Conservation (phyloP, 805 yeast genomes). For the Huiozyma naganishii region DNA sequence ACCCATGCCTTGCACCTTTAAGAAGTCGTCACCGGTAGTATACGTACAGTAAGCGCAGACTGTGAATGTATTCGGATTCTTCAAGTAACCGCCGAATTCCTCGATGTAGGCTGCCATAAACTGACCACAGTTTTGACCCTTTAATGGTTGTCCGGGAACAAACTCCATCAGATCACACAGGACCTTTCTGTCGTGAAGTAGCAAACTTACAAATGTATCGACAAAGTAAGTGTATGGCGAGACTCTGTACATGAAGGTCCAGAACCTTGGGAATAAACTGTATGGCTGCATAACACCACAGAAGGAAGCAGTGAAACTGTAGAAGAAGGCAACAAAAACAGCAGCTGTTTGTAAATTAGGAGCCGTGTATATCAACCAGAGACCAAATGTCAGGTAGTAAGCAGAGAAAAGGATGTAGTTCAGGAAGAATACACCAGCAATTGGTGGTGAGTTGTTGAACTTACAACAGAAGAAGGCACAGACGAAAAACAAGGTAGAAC, state of each 20-base stretch:
- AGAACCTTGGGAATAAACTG: slow-evolving; percentile 54
- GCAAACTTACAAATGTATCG: slow-evolving; percentile 36
- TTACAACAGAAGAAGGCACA: slow-evolving; percentile 42
- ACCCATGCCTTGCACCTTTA: slow-evolving; percentile 29
- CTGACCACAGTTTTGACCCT: slow-evolving; percentile 50
- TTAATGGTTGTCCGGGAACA: slow-evolving; percentile 40
- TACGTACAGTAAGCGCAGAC: slow-evolving; percentile 34
- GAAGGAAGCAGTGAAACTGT: slow-evolving; percentile 26
- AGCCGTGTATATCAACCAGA: slow-evolving; percentile 43
- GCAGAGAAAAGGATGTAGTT: slow-evolving; percentile 33
- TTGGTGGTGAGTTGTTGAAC: slow-evolving; percentile 31
- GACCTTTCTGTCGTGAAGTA: slow-evolving; percentile 42
- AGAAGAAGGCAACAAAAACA: slow-evolving; percentile 39
- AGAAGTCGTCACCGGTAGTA: slow-evolving; percentile 31
- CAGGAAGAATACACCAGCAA: slow-evolving; percentile 40
- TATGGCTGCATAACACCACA: slow-evolving; percentile 31
- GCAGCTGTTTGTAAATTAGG: slow-evolving; percentile 65
- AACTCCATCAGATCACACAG: slow-evolving; percentile 40
- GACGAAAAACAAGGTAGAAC: slow-evolving; percentile 41
- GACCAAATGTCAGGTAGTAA: slow-evolving; percentile 36
- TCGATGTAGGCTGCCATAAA: slow-evolving; percentile 37
- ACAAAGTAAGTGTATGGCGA: slow-evolving; percentile 55
- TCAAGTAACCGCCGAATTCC: slow-evolving; percentile 42
- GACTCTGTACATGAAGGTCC: slow-evolving; percentile 59
- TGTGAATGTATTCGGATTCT: slow-evolving; percentile 35